These are phyloP conservation scores for Backusella tarrabulga DNA, from an alignment of 192 early-diverging fungal genomes.

Conservation along the genomic window DNA sequence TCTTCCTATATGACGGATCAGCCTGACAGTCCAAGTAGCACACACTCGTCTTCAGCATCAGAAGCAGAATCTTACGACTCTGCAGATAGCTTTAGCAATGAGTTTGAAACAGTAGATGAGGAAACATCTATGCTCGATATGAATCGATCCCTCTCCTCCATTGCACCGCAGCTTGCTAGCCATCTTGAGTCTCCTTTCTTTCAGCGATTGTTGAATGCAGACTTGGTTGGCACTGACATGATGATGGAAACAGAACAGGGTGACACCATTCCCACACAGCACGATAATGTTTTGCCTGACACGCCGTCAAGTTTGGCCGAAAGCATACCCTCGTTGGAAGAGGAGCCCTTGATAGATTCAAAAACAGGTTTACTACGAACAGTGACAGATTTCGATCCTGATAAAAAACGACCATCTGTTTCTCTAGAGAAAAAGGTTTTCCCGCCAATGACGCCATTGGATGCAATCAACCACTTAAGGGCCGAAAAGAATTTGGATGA, in stretches of 20 bases:
- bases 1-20: not conserved
- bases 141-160: not conserved
- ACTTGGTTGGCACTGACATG: not conserved
- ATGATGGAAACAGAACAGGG: not conserved
- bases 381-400: not conserved
- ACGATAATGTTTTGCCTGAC: not conserved
- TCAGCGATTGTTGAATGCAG: constrained; percentile 17
- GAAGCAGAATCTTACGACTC: not conserved
- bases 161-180: constrained; percentile 23
- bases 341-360: not conserved
- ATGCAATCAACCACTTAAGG: constrained; percentile 18
- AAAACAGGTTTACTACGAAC: constrained; percentile 5
- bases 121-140: not conserved
- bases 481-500: constrained; percentile 4
- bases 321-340: not conserved
- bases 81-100: not conserved
- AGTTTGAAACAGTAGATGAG: not conserved
- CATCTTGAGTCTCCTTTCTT: constrained; percentile 27
- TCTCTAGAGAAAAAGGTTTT: not conserved
- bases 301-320: not conserved
- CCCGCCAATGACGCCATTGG: constrained; percentile 32
- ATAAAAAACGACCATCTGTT: not conserved
- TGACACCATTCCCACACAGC: not conserved
- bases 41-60: constrained; percentile 6
- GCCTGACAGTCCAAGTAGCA: not conserved